Evolutionary conservation across 2,329 filamentous ascomycete genomes (phyloP).

Genomic region (Trichophaea hybrida): DNA sequence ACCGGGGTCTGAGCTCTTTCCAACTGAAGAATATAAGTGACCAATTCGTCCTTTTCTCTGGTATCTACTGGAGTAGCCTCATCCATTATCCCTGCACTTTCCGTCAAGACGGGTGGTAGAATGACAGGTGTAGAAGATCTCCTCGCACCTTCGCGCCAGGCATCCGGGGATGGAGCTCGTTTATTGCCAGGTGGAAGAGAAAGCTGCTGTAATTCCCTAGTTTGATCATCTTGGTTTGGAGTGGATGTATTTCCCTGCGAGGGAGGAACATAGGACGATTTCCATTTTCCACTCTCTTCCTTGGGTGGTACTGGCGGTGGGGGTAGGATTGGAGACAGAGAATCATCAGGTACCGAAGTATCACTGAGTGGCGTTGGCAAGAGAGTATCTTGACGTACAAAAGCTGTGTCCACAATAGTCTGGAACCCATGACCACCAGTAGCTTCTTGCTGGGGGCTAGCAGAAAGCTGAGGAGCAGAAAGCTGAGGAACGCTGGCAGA

Average conservation of each 20-base stretch:
- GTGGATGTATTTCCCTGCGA: not conserved
- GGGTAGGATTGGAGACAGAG: not conserved
- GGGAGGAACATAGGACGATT: not conserved
- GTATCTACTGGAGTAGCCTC: not conserved
- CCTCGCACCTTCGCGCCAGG: not conserved
- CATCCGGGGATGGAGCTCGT: not conserved
- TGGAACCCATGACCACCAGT: slow-evolving; percentile 8
- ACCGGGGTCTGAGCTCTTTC: slow-evolving; percentile 8
- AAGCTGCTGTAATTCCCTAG: not conserved
- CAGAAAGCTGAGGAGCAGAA: not conserved
- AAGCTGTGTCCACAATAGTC: slow-evolving; percentile 12
- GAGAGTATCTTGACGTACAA: slow-evolving; percentile 10
- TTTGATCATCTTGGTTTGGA: not conserved
- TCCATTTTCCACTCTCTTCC: not conserved
- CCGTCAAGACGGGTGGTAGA: not conserved
- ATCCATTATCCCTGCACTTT: not conserved
- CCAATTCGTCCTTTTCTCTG: not conserved
- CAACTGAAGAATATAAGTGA: slow-evolving; percentile 5
- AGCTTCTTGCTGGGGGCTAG: not conserved
- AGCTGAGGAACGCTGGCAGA: not conserved
- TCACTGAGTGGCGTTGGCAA: slow-evolving; percentile 8
- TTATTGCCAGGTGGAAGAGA: not conserved
- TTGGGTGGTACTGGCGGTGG: not conserved
- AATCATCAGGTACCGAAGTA: not conserved
- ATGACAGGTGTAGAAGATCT: slow-evolving; percentile 1